Evolutionary conservation across 176 grass and related monocot species (phyloP).

Genomic region (Saccharum officinarum): DNA sequence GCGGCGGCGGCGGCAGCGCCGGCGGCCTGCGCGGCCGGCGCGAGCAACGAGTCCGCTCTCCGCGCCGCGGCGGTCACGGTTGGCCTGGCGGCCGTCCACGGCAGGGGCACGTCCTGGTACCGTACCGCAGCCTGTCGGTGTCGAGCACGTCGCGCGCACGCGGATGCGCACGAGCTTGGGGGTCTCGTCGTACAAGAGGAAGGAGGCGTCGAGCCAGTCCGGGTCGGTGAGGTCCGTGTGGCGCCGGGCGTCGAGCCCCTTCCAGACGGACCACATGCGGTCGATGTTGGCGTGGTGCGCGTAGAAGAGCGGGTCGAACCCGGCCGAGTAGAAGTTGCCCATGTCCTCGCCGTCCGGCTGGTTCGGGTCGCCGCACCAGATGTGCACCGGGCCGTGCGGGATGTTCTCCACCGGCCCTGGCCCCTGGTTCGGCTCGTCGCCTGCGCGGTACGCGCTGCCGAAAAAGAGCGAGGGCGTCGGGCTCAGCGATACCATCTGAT

Average conservation of each 20-base stretch:
- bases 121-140: constrained; percentile 35
- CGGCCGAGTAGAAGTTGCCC: constrained; percentile 64
- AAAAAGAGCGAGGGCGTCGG: constrained; percentile 60
- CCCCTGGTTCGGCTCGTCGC: constrained; percentile 48
- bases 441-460: constrained; percentile 48
- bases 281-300: constrained; percentile 62
- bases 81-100: constrained; percentile 38
- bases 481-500: constrained; percentile 49
- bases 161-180: constrained; percentile 48
- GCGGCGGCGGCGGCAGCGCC: neutral
- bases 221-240: constrained; percentile 46
- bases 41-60: neutral
- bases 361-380: constrained; percentile 47
- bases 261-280: constrained; percentile 60
- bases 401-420: constrained; percentile 39
- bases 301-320: constrained; percentile 56
- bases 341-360: constrained; percentile 50
- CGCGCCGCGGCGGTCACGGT: neutral
- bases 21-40: constrained; percentile 4
- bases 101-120: constrained; percentile 58
- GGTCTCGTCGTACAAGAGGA: constrained; percentile 70
- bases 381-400: constrained; percentile 48
- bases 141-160: constrained; percentile 54
- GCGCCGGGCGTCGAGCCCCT: constrained; percentile 22
- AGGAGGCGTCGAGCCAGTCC: constrained; percentile 63